phyloP scores from a whole-genome alignment of 345 rosid genomes.

The Cochlearia excelsa region DNA sequence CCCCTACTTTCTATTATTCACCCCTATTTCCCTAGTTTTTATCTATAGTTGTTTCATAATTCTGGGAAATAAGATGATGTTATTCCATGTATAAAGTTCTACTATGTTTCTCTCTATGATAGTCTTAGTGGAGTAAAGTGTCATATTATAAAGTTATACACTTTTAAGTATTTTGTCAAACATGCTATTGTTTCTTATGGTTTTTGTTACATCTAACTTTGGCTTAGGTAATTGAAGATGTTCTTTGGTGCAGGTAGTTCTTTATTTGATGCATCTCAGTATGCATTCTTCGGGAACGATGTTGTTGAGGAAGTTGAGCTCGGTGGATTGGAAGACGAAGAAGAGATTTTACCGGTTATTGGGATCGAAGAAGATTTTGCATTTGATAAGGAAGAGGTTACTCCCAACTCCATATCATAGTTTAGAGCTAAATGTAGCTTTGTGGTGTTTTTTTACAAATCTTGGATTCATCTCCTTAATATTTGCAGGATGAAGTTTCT shows the following conservation, averaged over 20 bases:
- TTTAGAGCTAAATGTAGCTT: neutral
- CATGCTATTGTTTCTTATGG: neutral
- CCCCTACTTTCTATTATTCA: too few relatives aligned
- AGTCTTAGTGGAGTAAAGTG: too few relatives aligned
- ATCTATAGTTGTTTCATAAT: too few relatives aligned
- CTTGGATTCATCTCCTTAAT: conserved; percentile 20
- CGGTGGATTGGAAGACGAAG: conserved; percentile 90
- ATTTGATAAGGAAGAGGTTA: conserved; percentile 65
- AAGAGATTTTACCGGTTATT: conserved; percentile 37
- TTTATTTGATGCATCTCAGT: conserved; percentile 84
- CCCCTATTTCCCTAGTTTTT: too few relatives aligned
- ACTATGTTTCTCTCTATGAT: too few relatives aligned
- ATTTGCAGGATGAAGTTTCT: conserved; percentile 55
- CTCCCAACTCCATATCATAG: neutral
- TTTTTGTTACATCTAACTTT: too few relatives aligned
- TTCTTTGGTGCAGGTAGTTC: conserved; percentile 41
- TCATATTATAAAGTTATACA: neutral
- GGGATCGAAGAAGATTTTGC: conserved; percentile 59
- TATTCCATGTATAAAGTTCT: too few relatives aligned
- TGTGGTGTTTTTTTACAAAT: neutral
- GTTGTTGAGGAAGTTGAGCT: conserved; percentile 85
- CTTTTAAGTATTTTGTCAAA: neutral
- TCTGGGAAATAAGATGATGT: too few relatives aligned
- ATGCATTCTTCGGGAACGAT: conserved; percentile 88
- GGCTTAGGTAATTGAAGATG: too few relatives aligned